Conservation (phyloP, 441 rosid species). For the Erodium texanum region DNA sequence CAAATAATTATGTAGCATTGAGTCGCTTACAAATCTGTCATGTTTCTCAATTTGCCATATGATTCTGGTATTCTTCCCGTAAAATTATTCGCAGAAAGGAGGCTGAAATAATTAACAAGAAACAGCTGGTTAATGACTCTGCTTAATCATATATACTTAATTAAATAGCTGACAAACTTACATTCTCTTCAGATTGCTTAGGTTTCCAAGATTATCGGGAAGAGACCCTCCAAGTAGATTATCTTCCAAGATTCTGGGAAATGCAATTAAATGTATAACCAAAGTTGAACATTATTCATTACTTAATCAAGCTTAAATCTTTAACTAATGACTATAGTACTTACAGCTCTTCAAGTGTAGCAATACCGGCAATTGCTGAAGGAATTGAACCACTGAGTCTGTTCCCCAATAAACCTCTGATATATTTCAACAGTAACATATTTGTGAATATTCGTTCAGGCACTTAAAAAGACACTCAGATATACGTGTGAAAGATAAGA, state of each 20-base stretch:
- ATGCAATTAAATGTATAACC: background rate
- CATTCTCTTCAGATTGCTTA: conserved; percentile 41
- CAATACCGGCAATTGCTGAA: conserved; percentile 37
- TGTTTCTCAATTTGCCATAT: conserved; percentile 44
- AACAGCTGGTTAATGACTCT: background rate
- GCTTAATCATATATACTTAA: background rate
- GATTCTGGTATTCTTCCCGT: conserved; percentile 60
- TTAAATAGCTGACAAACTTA: conserved; percentile 24
- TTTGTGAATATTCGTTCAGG: background rate
- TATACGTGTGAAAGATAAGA: background rate
- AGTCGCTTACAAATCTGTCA: conserved; percentile 63
- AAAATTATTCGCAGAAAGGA: conserved; percentile 58
- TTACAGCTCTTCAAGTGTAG: conserved; percentile 53
- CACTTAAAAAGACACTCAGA: background rate
- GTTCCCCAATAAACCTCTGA: conserved; percentile 56
- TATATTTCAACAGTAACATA: background rate
- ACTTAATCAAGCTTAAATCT: background rate
- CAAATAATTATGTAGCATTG: background rate
- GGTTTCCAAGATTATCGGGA: conserved; percentile 51
- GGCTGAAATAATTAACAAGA: conserved; percentile 18
- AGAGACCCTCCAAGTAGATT: conserved; percentile 56
- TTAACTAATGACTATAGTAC: conserved; percentile 14
- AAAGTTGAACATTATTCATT: background rate
- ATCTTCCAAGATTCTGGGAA: conserved; percentile 47
- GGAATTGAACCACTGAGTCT: conserved; percentile 65